These are phyloP conservation scores for Leavenworthia alabamica DNA, from an alignment of 345 rosid species.

Conservation along the genomic window DNA sequence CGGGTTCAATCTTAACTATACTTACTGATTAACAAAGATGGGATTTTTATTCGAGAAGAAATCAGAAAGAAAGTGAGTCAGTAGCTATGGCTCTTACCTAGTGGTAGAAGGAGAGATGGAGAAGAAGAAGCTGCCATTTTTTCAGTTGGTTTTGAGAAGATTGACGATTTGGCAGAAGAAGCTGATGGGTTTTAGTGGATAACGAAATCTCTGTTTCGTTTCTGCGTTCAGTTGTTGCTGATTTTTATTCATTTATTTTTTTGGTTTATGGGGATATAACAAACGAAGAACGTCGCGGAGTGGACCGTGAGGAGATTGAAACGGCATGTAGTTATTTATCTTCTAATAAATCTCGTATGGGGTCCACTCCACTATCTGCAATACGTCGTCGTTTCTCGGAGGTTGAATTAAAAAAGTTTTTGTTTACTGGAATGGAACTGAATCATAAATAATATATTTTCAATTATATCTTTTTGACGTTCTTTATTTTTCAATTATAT, in stretches of 20 bases:
- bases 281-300: not conserved
- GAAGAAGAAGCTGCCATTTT: constrained; percentile 52
- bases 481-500: not conserved
- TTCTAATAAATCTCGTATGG: not conserved
- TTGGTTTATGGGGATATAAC: not conserved
- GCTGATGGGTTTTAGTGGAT: constrained; percentile 34
- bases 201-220: constrained; percentile 41
- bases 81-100: constrained; percentile 28
- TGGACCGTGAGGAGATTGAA: not conserved
- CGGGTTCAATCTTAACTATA: not conserved
- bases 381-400: not conserved
- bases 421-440: too few relatives aligned
- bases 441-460: too few relatives aligned
- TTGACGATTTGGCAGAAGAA: constrained; percentile 13
- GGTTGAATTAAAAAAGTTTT: not conserved
- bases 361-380: not conserved
- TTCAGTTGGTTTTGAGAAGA: constrained; percentile 1
- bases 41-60: not conserved
- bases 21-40: not conserved
- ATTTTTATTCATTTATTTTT: not conserved
- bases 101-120: constrained; percentile 51
- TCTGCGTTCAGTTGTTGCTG: constrained; percentile 23
- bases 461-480: too few relatives aligned
- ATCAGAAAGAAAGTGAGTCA: not conserved
- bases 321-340: not conserved